Evolutionary conservation across 805 yeast species (phyloP).

Genomic region (Lachancea mirantina): DNA sequence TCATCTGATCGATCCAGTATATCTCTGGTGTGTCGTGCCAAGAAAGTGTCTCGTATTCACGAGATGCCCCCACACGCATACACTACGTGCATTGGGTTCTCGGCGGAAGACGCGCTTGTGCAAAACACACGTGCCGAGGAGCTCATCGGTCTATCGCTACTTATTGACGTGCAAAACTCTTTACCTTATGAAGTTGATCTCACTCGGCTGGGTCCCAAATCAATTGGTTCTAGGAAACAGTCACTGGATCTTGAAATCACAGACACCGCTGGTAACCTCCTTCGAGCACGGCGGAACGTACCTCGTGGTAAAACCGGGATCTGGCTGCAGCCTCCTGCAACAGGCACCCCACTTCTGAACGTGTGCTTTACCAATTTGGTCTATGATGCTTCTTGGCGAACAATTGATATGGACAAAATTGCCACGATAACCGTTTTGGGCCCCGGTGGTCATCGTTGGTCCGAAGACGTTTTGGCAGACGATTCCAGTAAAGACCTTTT

Average conservation of each 20-base stretch:
- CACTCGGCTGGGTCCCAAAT: slow-evolving; percentile 22
- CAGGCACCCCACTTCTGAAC: slow-evolving; percentile 11
- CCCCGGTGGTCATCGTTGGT: too few relatives aligned
- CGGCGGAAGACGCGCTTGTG: too few relatives aligned
- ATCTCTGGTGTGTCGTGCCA: too few relatives aligned
- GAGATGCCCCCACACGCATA: too few relatives aligned
- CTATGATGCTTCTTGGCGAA: slow-evolving; percentile 32
- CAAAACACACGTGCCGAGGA: too few relatives aligned
- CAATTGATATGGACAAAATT: slow-evolving; percentile 19
- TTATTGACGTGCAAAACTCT: slow-evolving; percentile 16
- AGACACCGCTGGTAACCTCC: slow-evolving; percentile 13
- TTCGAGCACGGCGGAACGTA: slow-evolving; percentile 16
- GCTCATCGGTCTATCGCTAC: too few relatives aligned
- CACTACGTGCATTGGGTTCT: too few relatives aligned
- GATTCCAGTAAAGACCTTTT: too few relatives aligned
- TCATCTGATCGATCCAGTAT: too few relatives aligned
- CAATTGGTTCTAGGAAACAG: slow-evolving; percentile 21
- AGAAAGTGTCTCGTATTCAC: too few relatives aligned
- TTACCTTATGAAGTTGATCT: slow-evolving; percentile 12
- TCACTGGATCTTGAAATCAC: slow-evolving; percentile 13
- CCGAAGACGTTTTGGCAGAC: too few relatives aligned
- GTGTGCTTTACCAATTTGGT: slow-evolving; percentile 29
- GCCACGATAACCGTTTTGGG: slow-evolving; percentile 14
- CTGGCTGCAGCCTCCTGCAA: slow-evolving; percentile 8
- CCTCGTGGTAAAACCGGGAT: slow-evolving; percentile 14